Evolutionary conservation across 352 stramenopile genomes (phyloP).

Genomic region (Globisporangium polare): DNA sequence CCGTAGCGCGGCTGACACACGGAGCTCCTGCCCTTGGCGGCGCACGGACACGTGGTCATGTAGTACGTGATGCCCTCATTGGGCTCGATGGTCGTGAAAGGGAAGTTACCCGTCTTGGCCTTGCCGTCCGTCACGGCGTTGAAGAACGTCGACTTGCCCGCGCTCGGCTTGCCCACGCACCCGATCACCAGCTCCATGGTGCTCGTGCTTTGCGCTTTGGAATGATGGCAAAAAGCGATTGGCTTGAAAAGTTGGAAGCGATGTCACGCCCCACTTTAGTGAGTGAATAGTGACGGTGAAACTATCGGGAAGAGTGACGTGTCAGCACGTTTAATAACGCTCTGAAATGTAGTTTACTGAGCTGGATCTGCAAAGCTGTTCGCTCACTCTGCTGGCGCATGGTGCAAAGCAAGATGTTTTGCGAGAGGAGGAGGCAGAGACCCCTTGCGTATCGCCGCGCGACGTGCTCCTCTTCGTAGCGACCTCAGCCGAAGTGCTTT

Average conservation of each 20-base stretch:
- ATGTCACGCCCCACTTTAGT: slow-evolving; percentile 10
- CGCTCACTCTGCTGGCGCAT: too few relatives aligned
- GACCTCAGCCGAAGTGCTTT: too few relatives aligned
- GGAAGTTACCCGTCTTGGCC: slow-evolving; percentile 86
- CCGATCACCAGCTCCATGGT: slow-evolving; percentile 80
- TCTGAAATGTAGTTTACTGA: too few relatives aligned
- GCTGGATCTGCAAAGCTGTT: too few relatives aligned
- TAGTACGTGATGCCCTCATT: slow-evolving; percentile 90
- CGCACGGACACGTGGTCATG: slow-evolving; percentile 79
- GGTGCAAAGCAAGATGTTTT: too few relatives aligned
- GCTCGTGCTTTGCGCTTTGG: neutral
- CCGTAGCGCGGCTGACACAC: slow-evolving; percentile 76
- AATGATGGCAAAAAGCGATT: too few relatives aligned
- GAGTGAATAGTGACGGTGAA: neutral
- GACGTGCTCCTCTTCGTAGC: too few relatives aligned
- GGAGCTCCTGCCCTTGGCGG: slow-evolving; percentile 45
- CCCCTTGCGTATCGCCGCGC: too few relatives aligned
- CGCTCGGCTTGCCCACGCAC: slow-evolving; percentile 87
- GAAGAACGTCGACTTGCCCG: slow-evolving; percentile 89
- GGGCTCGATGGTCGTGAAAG: slow-evolving; percentile 88
- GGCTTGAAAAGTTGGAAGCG: neutral
- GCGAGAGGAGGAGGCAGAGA: too few relatives aligned
- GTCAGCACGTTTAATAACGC: too few relatives aligned
- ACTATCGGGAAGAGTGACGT: too few relatives aligned
- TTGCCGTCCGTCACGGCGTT: slow-evolving; percentile 88